Evolutionary conservation across 2,329 filamentous ascomycete genomes (phyloP), one percentile per base, ranked within the genome.

Genomic region (Cladosporium sp.): DNA sequence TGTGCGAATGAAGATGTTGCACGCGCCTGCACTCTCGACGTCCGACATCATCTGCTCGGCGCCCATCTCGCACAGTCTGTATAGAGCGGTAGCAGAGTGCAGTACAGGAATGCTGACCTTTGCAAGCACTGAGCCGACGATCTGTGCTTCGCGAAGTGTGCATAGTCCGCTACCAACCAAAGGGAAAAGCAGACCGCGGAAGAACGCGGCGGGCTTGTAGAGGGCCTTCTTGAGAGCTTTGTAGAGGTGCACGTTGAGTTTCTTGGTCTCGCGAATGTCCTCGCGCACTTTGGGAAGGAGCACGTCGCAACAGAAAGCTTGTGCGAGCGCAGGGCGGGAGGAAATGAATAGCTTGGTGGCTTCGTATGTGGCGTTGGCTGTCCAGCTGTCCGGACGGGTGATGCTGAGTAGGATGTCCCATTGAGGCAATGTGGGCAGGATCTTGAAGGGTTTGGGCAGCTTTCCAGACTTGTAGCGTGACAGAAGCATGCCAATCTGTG

Each of bases 361-460:
- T 68, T 92, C 91, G 73, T 91, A 96, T 65, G 88, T 84, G 47
- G 91, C 87, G 68, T 96, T 91, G 19, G 90, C 79, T 1, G 90
- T 90, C 85, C 85, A 88, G 60, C 76, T 76, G 60, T 94, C 88
- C 4, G 93, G 92, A 28, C 86, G 83, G n/a, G 91, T 96, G 56
- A 96, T 84, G 62, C 86, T 81, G 65, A 96, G 83, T 36, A 96
- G 89, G 19, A 91, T 89, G 70, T 94, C 90, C 91, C 92, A 97
- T 67, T 94, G 85, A 7, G 91, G 91, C 13, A 97, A 84, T 0
- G 91, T 92, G 2, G 94, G 94, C 8, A 99, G 82, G 63, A 97
- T 91, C 75, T 97, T 97, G 81, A 99, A 96, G 0, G 93, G 93
- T 75, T 99, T 99, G 19, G 94, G 94, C 32, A 99, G 82, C 64